phyloP scores from a whole-genome alignment of 257 asterid genomes.

The Lycium ferocissimum region DNA sequence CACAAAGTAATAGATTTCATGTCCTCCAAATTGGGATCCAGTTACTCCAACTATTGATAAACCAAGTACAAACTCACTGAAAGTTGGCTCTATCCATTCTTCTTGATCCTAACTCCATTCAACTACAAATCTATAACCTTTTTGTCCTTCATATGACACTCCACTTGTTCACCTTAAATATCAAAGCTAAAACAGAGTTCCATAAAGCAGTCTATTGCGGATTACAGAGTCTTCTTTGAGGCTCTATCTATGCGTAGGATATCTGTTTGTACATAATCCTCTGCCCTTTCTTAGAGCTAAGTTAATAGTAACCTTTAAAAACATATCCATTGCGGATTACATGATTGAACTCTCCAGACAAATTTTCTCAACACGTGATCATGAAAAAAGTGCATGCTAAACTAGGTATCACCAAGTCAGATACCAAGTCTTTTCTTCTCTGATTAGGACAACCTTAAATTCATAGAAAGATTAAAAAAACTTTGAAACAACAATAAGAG shows the following conservation, averaged over 20 bases:
- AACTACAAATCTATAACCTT: neutral
- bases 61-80: conserved; percentile 9
- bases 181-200: neutral
- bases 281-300: neutral
- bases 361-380: neutral
- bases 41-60: neutral
- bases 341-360: neutral
- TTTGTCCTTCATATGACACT: neutral
- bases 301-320: neutral
- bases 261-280: neutral
- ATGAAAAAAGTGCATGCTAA: neutral
- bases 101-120: conserved; percentile 9
- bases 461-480: neutral
- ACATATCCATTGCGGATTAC: neutral
- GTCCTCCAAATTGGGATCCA: neutral
- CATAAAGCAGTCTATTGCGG: neutral
- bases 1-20: neutral
- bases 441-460: neutral
- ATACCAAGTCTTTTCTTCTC: neutral
- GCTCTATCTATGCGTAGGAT: neutral
- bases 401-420: neutral
- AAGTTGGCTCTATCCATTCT: neutral
- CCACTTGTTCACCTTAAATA: neutral
- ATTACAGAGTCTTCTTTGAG: neutral
- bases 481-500: neutral